Evolutionary conservation across 192 early-diverging fungal genomes (phyloP).

Genomic region (Lobulomyces angularis): DNA sequence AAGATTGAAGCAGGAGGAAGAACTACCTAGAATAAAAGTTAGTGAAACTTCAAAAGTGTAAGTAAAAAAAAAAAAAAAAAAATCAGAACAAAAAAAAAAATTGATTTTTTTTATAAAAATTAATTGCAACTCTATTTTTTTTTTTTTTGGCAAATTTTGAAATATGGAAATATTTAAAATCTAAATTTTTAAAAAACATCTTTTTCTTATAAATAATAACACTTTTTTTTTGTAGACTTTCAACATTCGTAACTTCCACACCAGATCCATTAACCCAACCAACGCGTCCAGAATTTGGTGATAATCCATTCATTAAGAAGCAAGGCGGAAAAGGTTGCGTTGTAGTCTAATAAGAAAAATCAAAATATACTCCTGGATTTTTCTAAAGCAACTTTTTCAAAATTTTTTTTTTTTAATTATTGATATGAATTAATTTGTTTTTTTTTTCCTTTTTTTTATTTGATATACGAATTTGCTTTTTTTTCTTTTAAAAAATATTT

Average conservation of each 20-base stretch:
- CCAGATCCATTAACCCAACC: conserved; percentile 34
- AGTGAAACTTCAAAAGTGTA: conserved; percentile 43
- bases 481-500: no score
- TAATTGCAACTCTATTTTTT: conserved; percentile 3
- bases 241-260: conserved; percentile 30
- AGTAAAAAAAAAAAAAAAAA: conserved; percentile 9
- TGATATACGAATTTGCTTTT: no score
- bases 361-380: no score
- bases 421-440: no score
- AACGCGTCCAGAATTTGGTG: conserved; percentile 28
- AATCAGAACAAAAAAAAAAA: not conserved
- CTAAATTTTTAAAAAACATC: conserved; percentile 1
- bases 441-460: no score
- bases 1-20: conserved; percentile 36
- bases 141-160: not conserved
- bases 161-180: not conserved
- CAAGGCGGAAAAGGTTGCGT: no score
- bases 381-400: no score
- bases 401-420: no score
- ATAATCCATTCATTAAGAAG: conserved; percentile 35
- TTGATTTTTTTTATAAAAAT: not conserved
- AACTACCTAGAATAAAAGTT: conserved; percentile 38
- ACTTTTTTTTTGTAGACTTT: conserved; percentile 12
- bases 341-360: no score
- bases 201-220: not conserved